Evolutionary conservation across 2,329 filamentous ascomycete genomes (phyloP).

Genomic region (Exophiala oligosperma): DNA sequence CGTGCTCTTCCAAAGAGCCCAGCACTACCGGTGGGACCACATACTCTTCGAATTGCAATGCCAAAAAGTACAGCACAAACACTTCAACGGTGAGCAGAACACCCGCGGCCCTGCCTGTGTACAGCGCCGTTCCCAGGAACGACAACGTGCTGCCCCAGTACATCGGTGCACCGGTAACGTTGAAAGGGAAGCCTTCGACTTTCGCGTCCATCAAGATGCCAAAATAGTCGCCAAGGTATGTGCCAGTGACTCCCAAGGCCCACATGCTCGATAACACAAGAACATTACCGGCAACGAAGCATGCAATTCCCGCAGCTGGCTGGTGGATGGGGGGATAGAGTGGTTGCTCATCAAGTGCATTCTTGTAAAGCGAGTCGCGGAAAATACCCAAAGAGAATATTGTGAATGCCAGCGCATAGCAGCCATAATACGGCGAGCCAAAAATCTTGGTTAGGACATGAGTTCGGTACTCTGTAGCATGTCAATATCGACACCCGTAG

Average conservation of each 20-base stretch:
- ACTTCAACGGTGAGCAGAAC: constrained; percentile 74
- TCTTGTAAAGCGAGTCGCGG: constrained; percentile 84
- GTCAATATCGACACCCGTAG: constrained; percentile 16
- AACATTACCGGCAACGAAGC: constrained; percentile 75
- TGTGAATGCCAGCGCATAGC: constrained; percentile 82
- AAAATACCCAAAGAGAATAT: constrained; percentile 93
- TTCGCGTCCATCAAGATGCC: constrained; percentile 95
- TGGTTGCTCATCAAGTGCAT: constrained; percentile 74
- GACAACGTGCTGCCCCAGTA: constrained; percentile 92
- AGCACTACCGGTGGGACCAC: constrained; percentile 26
- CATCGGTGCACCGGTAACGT: constrained; percentile 87
- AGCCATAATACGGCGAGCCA: constrained; percentile 74
- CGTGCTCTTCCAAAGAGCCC: not conserved
- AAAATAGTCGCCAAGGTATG: constrained; percentile 97
- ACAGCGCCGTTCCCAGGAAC: constrained; percentile 83
- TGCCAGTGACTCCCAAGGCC: constrained; percentile 89
- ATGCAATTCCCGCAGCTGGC: constrained; percentile 64
- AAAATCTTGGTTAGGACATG: constrained; percentile 87
- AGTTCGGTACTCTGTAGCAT: constrained; percentile 72
- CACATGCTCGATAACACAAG: constrained; percentile 89
- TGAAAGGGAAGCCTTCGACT: constrained; percentile 95
- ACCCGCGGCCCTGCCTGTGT: constrained; percentile 85
- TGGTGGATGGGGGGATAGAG: constrained; percentile 70
- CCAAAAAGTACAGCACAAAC: constrained; percentile 74
- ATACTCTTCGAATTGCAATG: constrained; percentile 79